phyloP scores from a whole-genome alignment of 2,329 filamentous ascomycete genomes.

The Aspergillus melleus region DNA sequence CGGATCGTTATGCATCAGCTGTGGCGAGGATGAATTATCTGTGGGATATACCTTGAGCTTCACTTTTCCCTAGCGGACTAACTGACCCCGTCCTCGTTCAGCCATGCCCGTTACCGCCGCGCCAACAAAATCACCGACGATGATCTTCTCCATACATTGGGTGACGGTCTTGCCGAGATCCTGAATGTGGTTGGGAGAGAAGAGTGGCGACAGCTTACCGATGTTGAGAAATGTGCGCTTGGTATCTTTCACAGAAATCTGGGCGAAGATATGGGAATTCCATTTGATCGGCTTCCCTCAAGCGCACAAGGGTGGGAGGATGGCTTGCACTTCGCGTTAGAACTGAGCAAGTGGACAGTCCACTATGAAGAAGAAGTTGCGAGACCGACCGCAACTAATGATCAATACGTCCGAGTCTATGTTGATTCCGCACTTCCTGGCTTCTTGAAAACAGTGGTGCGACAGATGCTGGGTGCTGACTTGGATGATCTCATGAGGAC shows the following conservation, averaged over 20 bases:
- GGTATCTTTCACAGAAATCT: conserved; percentile 62
- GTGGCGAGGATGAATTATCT: conserved; percentile 62
- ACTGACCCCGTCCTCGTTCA: neutral
- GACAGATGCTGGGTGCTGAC: conserved; percentile 14
- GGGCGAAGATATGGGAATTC: conserved; percentile 67
- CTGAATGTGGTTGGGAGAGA: conserved; percentile 58
- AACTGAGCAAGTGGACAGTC: conserved; percentile 12
- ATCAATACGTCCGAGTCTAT: conserved; percentile 19
- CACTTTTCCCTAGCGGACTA: neutral
- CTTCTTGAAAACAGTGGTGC: conserved; percentile 9
- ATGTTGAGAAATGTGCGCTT: conserved; percentile 64
- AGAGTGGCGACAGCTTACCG: conserved; percentile 65
- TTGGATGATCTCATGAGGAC: conserved; percentile 20
- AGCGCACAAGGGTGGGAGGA: conserved; percentile 5
- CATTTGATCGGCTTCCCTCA: conserved; percentile 26
- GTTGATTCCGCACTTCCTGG: conserved; percentile 16
- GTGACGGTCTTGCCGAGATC: conserved; percentile 62
- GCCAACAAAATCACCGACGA: conserved; percentile 56
- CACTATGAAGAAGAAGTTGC: conserved; percentile 15
- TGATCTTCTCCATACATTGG: conserved; percentile 61
- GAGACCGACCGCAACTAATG: conserved; percentile 13
- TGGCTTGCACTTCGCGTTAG: conserved; percentile 8
- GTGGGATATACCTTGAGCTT: neutral
- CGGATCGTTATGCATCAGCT: conserved; percentile 44
- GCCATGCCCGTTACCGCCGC: conserved; percentile 53